Conservation (phyloP, 768 basidiomycete genomes). For the Boletellus ananas region DNA sequence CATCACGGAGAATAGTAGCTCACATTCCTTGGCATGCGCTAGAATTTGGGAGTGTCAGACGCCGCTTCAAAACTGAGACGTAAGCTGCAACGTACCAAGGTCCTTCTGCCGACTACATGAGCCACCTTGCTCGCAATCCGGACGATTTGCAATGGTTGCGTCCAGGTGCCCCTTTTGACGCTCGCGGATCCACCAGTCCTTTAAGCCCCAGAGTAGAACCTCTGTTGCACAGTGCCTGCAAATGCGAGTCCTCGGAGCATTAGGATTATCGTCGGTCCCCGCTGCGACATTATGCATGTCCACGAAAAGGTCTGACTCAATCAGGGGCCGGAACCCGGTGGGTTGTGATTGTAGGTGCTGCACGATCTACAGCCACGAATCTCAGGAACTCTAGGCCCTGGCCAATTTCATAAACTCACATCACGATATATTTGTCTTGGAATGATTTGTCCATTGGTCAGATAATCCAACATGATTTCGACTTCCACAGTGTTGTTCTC, state of each 20-base stretch:
- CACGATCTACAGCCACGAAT: slow-evolving; percentile 48
- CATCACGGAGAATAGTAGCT: slow-evolving; percentile 24
- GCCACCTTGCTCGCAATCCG: slow-evolving; percentile 65
- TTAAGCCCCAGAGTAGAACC: slow-evolving; percentile 69
- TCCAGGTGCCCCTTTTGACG: slow-evolving; percentile 66
- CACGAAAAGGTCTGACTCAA: slow-evolving; percentile 67
- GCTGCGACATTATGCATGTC: slow-evolving; percentile 61
- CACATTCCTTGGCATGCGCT: slow-evolving; percentile 80
- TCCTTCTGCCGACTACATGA: slow-evolving; percentile 61
- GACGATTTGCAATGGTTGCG: slow-evolving; percentile 49
- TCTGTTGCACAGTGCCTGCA: slow-evolving; percentile 75
- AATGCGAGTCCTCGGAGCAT: slow-evolving; percentile 54
- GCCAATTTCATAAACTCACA: slow-evolving; percentile 35
- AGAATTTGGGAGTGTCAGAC: slow-evolving; percentile 8
- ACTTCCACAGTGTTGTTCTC: slow-evolving; percentile 75
- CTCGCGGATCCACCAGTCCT: slow-evolving; percentile 82
- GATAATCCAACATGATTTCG: slow-evolving; percentile 80
- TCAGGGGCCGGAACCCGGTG: slow-evolving; percentile 57
- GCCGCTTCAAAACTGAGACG: slow-evolving; percentile 1
- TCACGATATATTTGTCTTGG: slow-evolving; percentile 77
- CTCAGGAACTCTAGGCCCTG: neutral
- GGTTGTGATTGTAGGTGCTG: slow-evolving; percentile 57
- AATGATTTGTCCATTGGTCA: slow-evolving; percentile 55
- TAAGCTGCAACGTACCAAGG: slow-evolving; percentile 44
- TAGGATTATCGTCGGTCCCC: slow-evolving; percentile 53